These are phyloP conservation scores for Silene latifolia DNA, from an alignment of 148 eudicot genomes.

Conservation along the genomic window DNA sequence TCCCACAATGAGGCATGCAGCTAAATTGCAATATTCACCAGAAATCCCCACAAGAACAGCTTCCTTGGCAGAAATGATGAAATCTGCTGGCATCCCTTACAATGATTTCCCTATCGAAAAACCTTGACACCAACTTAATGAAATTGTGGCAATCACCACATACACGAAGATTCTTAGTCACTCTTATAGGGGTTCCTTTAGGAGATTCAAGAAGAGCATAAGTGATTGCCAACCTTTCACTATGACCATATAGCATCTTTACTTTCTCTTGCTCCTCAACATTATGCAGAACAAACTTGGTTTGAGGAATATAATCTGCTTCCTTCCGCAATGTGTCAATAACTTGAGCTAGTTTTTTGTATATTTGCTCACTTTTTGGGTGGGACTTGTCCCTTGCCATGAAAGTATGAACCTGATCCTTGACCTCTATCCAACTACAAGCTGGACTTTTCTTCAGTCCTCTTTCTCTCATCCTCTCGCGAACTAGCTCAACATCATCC, in stretches of 20 bases:
- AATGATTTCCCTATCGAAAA: conserved; percentile 49
- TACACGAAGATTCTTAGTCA: conserved; percentile 78
- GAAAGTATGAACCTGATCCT: conserved; percentile 62
- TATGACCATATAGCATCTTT: conserved; percentile 64
- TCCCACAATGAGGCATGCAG: background rate
- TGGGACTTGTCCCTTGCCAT: conserved; percentile 69
- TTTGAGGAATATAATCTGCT: conserved; percentile 65
- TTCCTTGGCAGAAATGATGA: conserved; percentile 68
- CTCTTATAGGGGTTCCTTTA: conserved; percentile 50
- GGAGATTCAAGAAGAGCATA: conserved; percentile 57
- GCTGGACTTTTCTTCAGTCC: conserved; percentile 86
- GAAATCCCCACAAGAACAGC: conserved; percentile 83
- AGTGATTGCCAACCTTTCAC: conserved; percentile 86
- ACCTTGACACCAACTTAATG: conserved; percentile 59
- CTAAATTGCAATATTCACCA: conserved; percentile 44
- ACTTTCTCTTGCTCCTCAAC: conserved; percentile 67
- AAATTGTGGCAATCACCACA: conserved; percentile 86
- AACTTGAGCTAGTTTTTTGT: conserved; percentile 44
- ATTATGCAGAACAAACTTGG: conserved; percentile 62
- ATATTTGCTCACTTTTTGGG: conserved; percentile 50
- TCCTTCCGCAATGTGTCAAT: conserved; percentile 44
- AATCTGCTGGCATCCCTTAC: conserved; percentile 87
- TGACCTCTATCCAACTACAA: conserved; percentile 88
- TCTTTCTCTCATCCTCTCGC: conserved; percentile 56
- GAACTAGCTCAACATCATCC: conserved; percentile 62